Conservation (phyloP, 352 stramenopile genomes). For the Globisporangium viniferum region DNA sequence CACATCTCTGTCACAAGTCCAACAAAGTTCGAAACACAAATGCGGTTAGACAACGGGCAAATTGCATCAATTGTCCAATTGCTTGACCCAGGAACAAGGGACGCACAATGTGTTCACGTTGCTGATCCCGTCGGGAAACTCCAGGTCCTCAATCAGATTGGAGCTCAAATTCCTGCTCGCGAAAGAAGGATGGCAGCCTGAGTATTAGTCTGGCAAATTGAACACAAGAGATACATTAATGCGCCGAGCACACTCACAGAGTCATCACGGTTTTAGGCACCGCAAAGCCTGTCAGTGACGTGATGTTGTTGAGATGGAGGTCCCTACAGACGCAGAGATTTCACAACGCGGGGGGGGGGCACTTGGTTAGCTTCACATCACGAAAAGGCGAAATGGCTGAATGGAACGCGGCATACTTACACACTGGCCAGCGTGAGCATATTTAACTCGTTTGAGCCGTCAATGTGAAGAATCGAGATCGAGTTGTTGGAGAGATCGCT, state of each 20-base stretch:
- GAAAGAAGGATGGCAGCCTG: too few species aligned
- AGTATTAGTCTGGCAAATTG: too few species aligned
- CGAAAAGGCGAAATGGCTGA: neutral
- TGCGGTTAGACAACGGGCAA: too few species aligned
- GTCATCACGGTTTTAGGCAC: conserved; percentile 8
- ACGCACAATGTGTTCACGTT: conserved; percentile 7
- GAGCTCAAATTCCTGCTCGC: conserved; percentile 5
- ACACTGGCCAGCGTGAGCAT: neutral
- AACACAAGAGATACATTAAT: too few species aligned
- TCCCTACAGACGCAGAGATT: neutral
- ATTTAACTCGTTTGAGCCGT: neutral
- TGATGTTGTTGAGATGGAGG: conserved; percentile 9
- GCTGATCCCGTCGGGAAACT: conserved; percentile 9
- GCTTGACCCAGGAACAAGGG: too few species aligned
- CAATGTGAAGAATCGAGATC: conserved; percentile 12
- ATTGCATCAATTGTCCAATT: too few species aligned
- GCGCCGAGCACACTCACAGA: conserved; percentile 7
- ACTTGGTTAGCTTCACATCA: neutral
- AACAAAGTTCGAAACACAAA: neutral
- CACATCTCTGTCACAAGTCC: conserved; percentile 5
- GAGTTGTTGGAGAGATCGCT: conserved; percentile 16
- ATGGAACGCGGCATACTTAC: neutral
- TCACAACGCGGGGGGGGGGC: neutral
- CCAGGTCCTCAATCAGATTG: conserved; percentile 11
- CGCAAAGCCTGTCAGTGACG: conserved; percentile 6